phyloP scores from a whole-genome alignment of 2,329 filamentous ascomycete species.

The Lachnum nothofagi region DNA sequence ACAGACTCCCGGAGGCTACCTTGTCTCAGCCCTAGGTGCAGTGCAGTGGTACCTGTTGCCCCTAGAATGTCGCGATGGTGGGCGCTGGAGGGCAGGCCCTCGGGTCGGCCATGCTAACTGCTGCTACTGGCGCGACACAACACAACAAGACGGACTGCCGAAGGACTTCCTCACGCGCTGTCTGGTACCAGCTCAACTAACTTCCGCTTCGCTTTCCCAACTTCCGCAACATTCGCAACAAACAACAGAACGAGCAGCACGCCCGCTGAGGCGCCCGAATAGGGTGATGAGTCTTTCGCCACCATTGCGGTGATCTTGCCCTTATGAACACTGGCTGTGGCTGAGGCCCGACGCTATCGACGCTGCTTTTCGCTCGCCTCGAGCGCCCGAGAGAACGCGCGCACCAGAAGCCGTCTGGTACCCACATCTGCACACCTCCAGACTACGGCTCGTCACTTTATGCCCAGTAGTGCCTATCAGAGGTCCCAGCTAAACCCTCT shows the following conservation, averaged over 20 bases:
- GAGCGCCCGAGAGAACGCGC: background rate
- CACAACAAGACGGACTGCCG: too few relatives aligned
- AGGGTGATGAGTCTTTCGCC: constrained; percentile 2
- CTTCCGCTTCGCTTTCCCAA: too few relatives aligned
- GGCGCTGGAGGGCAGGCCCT: background rate
- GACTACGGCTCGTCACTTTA: background rate
- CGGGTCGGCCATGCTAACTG: background rate
- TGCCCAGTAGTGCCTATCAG: background rate
- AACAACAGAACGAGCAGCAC: background rate
- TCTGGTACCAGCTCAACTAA: too few relatives aligned
- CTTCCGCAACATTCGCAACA: background rate
- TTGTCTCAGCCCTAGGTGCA: constrained; percentile 9
- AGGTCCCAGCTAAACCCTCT: background rate
- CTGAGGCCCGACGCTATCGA: constrained; percentile 6
- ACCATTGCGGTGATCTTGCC: constrained; percentile 10
- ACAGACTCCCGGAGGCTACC: too few relatives aligned
- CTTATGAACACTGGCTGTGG: constrained; percentile 12
- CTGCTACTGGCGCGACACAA: too few relatives aligned
- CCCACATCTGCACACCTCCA: background rate
- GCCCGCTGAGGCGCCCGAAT: background rate
- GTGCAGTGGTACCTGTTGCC: background rate
- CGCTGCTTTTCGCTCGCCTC: constrained; percentile 8
- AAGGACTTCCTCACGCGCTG: too few relatives aligned
- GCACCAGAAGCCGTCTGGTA: background rate
- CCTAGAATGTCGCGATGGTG: background rate